These are phyloP conservation scores for Eucalyptus paniculata DNA, from an alignment of 345 rosid species.

Conservation along the genomic window DNA sequence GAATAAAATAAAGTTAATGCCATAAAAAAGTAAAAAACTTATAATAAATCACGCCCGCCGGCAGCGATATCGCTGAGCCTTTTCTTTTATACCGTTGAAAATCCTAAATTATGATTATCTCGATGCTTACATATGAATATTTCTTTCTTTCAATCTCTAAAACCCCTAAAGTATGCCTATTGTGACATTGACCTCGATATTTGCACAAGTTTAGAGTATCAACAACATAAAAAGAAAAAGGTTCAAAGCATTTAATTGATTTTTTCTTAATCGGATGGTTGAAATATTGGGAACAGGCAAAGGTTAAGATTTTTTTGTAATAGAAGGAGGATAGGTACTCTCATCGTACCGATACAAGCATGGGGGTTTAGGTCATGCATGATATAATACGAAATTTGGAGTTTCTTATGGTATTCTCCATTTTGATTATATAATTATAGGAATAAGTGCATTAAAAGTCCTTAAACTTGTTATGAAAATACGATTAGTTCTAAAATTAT, in stretches of 20 bases:
- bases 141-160: background rate
- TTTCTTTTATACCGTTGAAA: too few species aligned
- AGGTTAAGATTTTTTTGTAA: background rate
- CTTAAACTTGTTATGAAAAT: too few species aligned
- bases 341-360: background rate
- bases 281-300: background rate
- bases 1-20: background rate
- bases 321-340: background rate
- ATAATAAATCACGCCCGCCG: background rate
- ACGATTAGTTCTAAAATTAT: too few species aligned
- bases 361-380: background rate
- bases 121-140: too few species aligned
- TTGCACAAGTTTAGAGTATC: background rate
- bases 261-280: background rate
- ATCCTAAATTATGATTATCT: too few species aligned
- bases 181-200: too few species aligned
- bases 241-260: background rate
- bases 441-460: too few species aligned
- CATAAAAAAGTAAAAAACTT: too few species aligned
- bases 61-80: too few species aligned
- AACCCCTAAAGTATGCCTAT: background rate
- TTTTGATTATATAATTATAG: background rate
- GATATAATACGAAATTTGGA: background rate
- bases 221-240: background rate
- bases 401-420: rapidly evolving